Percentiles rank a stretch among this genome's conserved stretches.
phyloP scores from a whole-genome alignment of 257 asterid species.

The Lavandula angustifolia region DNA sequence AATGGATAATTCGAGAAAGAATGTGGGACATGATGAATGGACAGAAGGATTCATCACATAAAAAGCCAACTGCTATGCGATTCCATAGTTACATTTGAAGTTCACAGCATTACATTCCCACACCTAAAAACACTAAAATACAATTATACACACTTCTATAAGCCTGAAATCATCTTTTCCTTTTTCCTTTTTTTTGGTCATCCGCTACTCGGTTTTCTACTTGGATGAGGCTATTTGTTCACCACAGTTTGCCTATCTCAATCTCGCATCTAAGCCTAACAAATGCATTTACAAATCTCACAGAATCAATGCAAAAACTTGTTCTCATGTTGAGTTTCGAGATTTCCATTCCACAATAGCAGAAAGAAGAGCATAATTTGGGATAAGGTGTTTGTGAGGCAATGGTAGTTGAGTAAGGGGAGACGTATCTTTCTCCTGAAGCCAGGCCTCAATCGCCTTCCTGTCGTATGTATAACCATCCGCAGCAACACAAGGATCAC shows the following conservation, averaged over 20 bases:
- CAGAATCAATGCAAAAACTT: background rate
- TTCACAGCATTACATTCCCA: background rate
- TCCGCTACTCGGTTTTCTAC: too few relatives aligned
- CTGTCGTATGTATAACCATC: conserved; percentile 87
- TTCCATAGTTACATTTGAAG: background rate
- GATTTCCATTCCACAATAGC: conserved; percentile 84
- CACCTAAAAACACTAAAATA: background rate
- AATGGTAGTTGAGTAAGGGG: conserved; percentile 61
- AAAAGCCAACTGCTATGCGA: background rate
- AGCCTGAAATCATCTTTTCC: too few relatives aligned
- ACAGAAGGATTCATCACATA: too few relatives aligned
- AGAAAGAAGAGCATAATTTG: conserved; percentile 72
- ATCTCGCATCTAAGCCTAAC: conserved; percentile 25
- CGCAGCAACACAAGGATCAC: conserved; percentile 88
- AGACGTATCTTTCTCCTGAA: conserved; percentile 53
- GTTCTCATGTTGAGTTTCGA: conserved; percentile 28
- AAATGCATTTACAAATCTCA: conserved; percentile 10
- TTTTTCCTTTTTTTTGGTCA: too few relatives aligned
- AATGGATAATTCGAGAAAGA: too few relatives aligned
- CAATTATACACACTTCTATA: too few relatives aligned
- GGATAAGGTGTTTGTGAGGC: conserved; percentile 61
- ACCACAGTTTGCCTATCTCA: conserved; percentile 24
- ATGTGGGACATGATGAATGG: too few relatives aligned
- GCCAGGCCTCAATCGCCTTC: conserved; percentile 71
- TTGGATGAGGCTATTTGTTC: background rate